Base-by-base conservation (phyloP, 176 grass and related monocot species). In the Carex scoparia region DNA sequence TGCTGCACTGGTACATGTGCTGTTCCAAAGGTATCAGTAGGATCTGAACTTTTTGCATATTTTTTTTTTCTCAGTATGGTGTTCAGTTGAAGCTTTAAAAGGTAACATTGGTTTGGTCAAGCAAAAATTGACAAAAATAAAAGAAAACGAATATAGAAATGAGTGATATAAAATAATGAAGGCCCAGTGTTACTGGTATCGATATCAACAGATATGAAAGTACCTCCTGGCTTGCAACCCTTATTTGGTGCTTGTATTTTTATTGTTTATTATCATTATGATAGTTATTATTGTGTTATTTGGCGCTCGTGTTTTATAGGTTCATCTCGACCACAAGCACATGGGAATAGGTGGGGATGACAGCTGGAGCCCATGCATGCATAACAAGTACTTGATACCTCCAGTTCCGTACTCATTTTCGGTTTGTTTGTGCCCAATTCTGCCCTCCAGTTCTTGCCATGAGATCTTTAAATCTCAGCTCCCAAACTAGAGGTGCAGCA, bases 281-380 rank as follows among this genome's bases (percentile, higher is more conserved):
- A 76, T 77, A 27, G 55, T 77, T 23, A 15, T 62, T 80, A 37
- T 23, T 3, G 71, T 55, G 27, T 67, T 32, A 79, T 63, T 69
- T 14, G 23, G 30, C 11, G 2, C 54, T 73, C 33, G 51, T 89
- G 37, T 65, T 18, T 82, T 87, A 84, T 79, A 98, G 93, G 93
- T 98, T 80, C 96, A 95, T 85, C 91, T 95, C 72, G 96, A 98
- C 40, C 89, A 95, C 81, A 94, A 72, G 67, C 96, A 98, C 77
- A 98, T 95, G 93, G 91, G 96, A 42, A 3, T 98, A 81, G 96
- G 91, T 6, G 93, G 96, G 3, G 96, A 98, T 69, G 96, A 98
- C 55, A 94, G 96, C 71, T 98, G 93, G 91, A 79, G 93, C 10
- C 96, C 96, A 42, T 89, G 84, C 58, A 90, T 95, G 59, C 91